Percentiles rank a stretch among this genome's conserved stretches.
Conservation (phyloP, 345 rosid species). For the Pistacia integerrima region DNA sequence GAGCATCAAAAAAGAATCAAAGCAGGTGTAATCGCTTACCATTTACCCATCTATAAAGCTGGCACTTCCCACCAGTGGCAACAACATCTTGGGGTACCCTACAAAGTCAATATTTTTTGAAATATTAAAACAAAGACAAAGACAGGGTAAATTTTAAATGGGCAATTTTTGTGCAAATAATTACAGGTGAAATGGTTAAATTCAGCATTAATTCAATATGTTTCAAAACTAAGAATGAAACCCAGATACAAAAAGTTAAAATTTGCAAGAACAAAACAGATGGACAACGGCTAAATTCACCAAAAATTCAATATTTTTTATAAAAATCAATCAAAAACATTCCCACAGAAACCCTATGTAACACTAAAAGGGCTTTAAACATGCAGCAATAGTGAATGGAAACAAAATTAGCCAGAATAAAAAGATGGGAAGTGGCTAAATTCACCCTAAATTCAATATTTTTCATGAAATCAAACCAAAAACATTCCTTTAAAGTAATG, state of each 20-base stretch:
- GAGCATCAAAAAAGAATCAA: too few species aligned
- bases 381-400: background rate
- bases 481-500: too few species aligned
- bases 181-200: background rate
- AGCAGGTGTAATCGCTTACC: constrained; percentile 39
- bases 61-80: constrained; percentile 93
- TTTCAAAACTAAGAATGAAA: background rate
- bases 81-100: constrained; percentile 99
- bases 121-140: background rate
- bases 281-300: background rate
- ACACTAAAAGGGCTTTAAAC: background rate
- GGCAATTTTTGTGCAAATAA: background rate
- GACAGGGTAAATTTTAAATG: background rate
- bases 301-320: background rate
- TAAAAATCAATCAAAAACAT: too few species aligned
- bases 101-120: background rate
- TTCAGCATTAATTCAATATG: background rate
- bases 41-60: constrained; percentile 81
- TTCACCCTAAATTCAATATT: too few species aligned
- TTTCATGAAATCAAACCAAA: too few species aligned
- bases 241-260: background rate
- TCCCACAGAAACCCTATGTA: too few species aligned
- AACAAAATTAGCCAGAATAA: background rate
- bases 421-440: background rate
- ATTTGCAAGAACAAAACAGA: background rate